These are phyloP conservation scores for Mucor piriformis DNA, from an alignment of 371 early-diverging fungal genomes.

Conservation along the genomic window DNA sequence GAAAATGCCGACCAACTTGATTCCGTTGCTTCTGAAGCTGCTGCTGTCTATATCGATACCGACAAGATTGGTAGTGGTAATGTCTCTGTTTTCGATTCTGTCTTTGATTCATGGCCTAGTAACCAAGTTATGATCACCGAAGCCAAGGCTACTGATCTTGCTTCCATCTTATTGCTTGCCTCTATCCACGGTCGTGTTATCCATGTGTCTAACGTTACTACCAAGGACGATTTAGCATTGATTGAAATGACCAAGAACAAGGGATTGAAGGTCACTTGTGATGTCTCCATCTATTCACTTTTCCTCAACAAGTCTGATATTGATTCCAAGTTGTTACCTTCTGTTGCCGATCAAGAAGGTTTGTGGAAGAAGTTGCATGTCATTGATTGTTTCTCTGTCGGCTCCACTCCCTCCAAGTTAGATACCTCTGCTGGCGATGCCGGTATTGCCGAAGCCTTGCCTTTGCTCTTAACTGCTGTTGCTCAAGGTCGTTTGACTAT, in stretches of 20 bases:
- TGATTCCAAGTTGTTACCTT: constrained; percentile 44
- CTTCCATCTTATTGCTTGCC: constrained; percentile 84
- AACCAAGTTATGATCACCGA: constrained; percentile 78
- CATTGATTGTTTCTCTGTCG: constrained; percentile 92
- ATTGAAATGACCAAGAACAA: constrained; percentile 88
- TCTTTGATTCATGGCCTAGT: constrained; percentile 78
- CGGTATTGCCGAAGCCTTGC: constrained; percentile 78
- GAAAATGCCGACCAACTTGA: constrained; percentile 56
- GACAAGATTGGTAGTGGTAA: constrained; percentile 53
- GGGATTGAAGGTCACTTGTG: constrained; percentile 90
- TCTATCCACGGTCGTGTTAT: constrained; percentile 80
- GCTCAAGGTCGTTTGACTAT: constrained; percentile 77
- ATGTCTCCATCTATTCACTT: constrained; percentile 80
- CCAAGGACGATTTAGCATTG: constrained; percentile 78
- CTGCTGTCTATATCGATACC: constrained; percentile 62
- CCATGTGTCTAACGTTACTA: constrained; percentile 85
- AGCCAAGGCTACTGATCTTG: constrained; percentile 84
- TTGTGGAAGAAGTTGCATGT: constrained; percentile 80
- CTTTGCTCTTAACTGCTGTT: constrained; percentile 86
- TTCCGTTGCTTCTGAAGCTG: constrained; percentile 44
- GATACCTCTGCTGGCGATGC: constrained; percentile 50
- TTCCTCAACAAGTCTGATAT: constrained; percentile 73
- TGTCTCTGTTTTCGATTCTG: constrained; percentile 61
- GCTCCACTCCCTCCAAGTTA: constrained; percentile 65
- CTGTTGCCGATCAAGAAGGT: constrained; percentile 72